Percentiles rank a stretch among this genome's conserved stretches.
Evolutionary conservation across 768 basidiomycete species (phyloP).

Genomic region (Russula vinacea): DNA sequence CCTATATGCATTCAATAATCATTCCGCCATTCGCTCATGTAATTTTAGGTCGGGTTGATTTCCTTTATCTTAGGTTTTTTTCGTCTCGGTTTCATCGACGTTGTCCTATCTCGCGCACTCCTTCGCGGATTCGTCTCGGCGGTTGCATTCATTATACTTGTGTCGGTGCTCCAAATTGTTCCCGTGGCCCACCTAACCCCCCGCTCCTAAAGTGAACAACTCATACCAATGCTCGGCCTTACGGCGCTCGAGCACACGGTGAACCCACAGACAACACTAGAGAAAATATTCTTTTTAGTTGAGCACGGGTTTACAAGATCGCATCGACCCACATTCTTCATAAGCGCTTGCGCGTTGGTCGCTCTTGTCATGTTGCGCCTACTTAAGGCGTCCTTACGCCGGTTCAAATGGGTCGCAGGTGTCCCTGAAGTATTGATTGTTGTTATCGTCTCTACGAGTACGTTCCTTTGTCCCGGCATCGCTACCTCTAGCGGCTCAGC

Average conservation of each 20-base stretch:
- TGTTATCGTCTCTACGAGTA: slow-evolving; percentile 80
- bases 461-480: slow-evolving; percentile 32
- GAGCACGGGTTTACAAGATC: slow-evolving; percentile 53
- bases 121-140: slow-evolving; percentile 86
- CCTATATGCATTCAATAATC: slow-evolving; percentile 20
- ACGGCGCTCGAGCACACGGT: slow-evolving; percentile 48
- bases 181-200: neutral
- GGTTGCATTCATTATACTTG: slow-evolving; percentile 78
- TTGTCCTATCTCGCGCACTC: slow-evolving; percentile 84
- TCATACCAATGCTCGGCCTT: slow-evolving; percentile 89
- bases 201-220: slow-evolving; percentile 57
- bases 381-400: slow-evolving; percentile 54
- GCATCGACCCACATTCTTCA: slow-evolving; percentile 64
- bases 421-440: slow-evolving; percentile 89
- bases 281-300: slow-evolving; percentile 75
- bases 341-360: slow-evolving; percentile 70
- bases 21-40: neutral
- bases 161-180: slow-evolving; percentile 47
- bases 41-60: slow-evolving; percentile 69
- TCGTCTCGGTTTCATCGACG: slow-evolving; percentile 89
- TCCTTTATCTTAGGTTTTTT: slow-evolving; percentile 86
- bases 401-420: slow-evolving; percentile 60
- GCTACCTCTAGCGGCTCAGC: neutral
- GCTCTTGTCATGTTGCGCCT: slow-evolving; percentile 60
- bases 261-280: slow-evolving; percentile 65